Conservation (phyloP, 2,329 filamentous ascomycete species). For the Escovopsis sp. region DNA sequence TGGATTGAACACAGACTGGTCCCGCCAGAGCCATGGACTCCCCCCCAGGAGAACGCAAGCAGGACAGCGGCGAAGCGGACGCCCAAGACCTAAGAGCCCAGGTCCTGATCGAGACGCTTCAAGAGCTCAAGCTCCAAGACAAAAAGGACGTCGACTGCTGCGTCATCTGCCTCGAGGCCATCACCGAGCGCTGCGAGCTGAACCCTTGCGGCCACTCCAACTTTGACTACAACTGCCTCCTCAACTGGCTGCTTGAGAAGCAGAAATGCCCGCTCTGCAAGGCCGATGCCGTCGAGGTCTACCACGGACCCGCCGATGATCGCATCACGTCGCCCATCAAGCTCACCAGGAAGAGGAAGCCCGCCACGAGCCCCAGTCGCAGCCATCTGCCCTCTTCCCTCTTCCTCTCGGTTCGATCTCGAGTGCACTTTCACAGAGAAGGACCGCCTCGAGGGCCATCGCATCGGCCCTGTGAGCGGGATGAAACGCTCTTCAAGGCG, state of each 20-base stretch:
- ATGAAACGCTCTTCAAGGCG: not conserved
- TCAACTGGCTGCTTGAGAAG: slow-evolving; percentile 64
- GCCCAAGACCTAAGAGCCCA: too few relatives aligned
- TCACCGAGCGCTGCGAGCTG: slow-evolving; percentile 58
- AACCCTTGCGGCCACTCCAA: slow-evolving; percentile 64
- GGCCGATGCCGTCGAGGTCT: slow-evolving; percentile 38
- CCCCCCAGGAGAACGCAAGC: too few relatives aligned
- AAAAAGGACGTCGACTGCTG: slow-evolving; percentile 35
- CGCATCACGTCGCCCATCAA: slow-evolving; percentile 39
- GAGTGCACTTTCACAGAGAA: too few relatives aligned
- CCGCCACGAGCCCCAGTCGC: slow-evolving; percentile 15
- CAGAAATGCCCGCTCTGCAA: slow-evolving; percentile 71
- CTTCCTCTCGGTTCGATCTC: not conserved
- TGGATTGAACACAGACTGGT: too few relatives aligned
- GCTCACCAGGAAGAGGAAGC: slow-evolving; percentile 9
- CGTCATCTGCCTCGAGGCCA: slow-evolving; percentile 71
- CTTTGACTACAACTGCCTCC: slow-evolving; percentile 76
- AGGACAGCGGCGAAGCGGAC: too few relatives aligned
- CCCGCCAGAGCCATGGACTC: too few relatives aligned
- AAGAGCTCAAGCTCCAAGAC: slow-evolving; percentile 21
- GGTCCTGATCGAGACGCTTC: slow-evolving; percentile 21
- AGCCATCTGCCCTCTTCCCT: not conserved
- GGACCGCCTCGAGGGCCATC: too few relatives aligned
- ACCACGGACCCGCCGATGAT: slow-evolving; percentile 43
- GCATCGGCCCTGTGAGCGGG: too few relatives aligned